Evolutionary conservation across 805 yeast species (phyloP).

Genomic region (Isabelozyma pseudorhagii): DNA sequence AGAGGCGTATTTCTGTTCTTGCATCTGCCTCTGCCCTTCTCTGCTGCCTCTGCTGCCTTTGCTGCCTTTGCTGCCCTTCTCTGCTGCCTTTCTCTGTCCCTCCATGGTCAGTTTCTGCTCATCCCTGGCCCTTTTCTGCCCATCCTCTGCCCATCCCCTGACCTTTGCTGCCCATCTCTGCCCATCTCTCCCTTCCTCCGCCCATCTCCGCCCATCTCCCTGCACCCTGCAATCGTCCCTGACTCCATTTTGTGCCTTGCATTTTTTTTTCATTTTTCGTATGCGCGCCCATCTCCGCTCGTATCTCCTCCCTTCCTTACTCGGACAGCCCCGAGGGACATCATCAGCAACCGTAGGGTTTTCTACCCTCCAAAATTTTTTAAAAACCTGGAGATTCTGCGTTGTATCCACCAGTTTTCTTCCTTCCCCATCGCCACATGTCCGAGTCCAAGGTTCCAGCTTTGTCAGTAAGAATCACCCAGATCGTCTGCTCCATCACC

Average conservation of each 20-base stretch:
- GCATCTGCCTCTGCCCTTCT: too few species aligned
- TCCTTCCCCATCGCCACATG: background rate
- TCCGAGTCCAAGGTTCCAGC: constrained; percentile 7
- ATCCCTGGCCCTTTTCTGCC: too few species aligned
- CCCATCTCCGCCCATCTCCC: background rate
- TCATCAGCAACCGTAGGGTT: background rate
- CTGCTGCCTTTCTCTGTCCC: too few species aligned
- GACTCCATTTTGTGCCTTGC: background rate
- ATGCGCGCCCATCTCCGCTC: too few species aligned
- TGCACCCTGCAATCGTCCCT: background rate
- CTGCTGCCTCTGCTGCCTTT: too few species aligned
- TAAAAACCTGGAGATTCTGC: background rate
- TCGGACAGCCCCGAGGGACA: background rate
- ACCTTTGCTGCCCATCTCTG: background rate
- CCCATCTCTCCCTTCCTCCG: background rate
- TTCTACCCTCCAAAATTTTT: background rate
- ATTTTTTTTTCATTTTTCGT: too few species aligned
- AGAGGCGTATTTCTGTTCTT: too few species aligned
- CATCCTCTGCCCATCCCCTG: too few species aligned
- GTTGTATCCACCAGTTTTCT: background rate
- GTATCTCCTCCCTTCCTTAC: background rate
- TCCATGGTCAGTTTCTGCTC: too few species aligned
- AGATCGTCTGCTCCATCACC: constrained; percentile 52
- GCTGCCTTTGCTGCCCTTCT: too few species aligned
- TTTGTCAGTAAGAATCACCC: constrained; percentile 37